Evolutionary conservation across 306 rosid species (phyloP).

Genomic region (Oxytropis ochrocephala): DNA sequence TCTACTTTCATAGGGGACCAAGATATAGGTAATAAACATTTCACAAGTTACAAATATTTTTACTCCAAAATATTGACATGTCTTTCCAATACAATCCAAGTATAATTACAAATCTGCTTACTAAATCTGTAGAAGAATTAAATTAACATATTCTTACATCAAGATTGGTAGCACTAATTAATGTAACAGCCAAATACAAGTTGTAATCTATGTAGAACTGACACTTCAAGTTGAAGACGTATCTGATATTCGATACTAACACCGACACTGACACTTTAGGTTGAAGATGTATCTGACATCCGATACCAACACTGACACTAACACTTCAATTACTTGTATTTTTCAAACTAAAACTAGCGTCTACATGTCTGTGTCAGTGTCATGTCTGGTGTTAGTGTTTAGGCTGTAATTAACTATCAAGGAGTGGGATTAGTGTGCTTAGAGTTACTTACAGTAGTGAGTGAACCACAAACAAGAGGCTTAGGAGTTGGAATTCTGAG

Average conservation of each 20-base stretch:
- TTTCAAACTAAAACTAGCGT: no score
- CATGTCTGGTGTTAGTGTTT: no score
- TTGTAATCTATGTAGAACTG: background rate
- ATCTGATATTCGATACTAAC: no score
- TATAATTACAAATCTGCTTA: slow-evolving; percentile 3
- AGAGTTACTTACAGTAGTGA: slow-evolving; percentile 20
- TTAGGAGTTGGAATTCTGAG: slow-evolving; percentile 69
- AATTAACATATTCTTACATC: slow-evolving; percentile 31
- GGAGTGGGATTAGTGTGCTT: slow-evolving; percentile 35
- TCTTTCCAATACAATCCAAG: slow-evolving; percentile 2
- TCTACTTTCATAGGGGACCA: slow-evolving; percentile 8
- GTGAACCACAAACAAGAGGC: slow-evolving; percentile 65
- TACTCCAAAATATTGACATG: slow-evolving; percentile 3
- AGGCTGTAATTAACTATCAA: slow-evolving; percentile 10
- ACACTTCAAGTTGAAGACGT: no score
- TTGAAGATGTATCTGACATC: no score
- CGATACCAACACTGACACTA: no score
- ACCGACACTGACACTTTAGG: no score
- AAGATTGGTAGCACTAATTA: slow-evolving; percentile 37
- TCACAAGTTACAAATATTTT: slow-evolving; percentile 7
- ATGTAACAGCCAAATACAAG: slow-evolving; percentile 32
- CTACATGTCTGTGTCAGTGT: no score
- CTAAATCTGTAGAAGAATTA: slow-evolving; percentile 35
- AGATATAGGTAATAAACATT: slow-evolving; percentile 10
- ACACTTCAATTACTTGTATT: no score